Conservation (phyloP, 441 rosid genomes). For the Mallotus japonicus region DNA sequence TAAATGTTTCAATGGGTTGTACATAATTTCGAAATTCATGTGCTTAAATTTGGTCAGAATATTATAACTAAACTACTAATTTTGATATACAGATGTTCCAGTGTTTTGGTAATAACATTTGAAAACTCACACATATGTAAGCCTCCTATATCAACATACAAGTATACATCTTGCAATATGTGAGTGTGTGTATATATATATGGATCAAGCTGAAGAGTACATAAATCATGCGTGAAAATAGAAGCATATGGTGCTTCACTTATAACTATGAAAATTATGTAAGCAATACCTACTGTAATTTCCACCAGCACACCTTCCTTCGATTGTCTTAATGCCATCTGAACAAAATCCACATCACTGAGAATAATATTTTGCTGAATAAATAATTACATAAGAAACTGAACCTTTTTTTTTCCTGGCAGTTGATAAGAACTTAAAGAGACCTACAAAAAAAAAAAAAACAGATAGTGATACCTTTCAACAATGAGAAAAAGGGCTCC, state of each 20-base stretch:
- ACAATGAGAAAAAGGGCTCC: slow-evolving; percentile 54
- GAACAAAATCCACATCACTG: slow-evolving; percentile 15
- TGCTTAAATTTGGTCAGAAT: too few species aligned
- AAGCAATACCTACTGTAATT: slow-evolving; percentile 45
- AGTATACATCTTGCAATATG: not conserved
- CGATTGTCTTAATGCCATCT: slow-evolving; percentile 70
- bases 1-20: too few species aligned
- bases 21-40: too few species aligned
- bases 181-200: not conserved
- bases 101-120: slow-evolving; percentile 1
- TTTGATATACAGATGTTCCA: not conserved
- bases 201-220: slow-evolving; percentile 6
- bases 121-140: not conserved
- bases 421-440: not conserved
- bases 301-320: slow-evolving; percentile 62
- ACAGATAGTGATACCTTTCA: slow-evolving; percentile 43
- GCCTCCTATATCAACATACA: not conserved
- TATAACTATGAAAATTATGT: not conserved
- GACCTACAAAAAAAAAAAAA: not conserved
- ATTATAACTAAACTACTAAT: not conserved
- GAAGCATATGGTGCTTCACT: not conserved
- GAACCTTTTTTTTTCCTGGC: not conserved
- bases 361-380: not conserved
- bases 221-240: not conserved
- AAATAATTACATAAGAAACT: not conserved